A percentile compares a stretch with the other conserved stretches of the same genome.
Evolutionary conservation across 2,329 filamentous ascomycete species (phyloP).

Genomic region (Nemania serpens): DNA sequence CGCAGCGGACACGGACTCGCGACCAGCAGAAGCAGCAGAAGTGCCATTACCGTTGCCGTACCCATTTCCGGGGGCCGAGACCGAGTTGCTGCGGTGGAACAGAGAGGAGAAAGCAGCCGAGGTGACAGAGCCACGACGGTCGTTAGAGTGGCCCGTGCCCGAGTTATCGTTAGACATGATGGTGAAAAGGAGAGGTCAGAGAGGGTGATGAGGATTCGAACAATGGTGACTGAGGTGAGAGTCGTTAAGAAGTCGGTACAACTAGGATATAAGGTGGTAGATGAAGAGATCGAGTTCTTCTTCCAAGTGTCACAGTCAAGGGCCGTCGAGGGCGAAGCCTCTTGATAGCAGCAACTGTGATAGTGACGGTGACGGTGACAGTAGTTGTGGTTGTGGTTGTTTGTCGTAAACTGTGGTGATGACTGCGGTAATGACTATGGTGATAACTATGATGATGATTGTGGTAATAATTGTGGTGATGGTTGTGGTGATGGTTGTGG

Average conservation of each 20-base stretch:
- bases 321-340: background rate
- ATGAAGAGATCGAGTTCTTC: background rate
- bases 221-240: background rate
- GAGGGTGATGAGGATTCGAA: background rate
- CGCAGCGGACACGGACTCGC: slow-evolving; percentile 34
- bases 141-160: slow-evolving; percentile 33
- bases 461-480: too few relatives aligned
- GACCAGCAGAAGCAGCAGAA: slow-evolving; percentile 7
- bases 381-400: background rate
- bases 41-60: slow-evolving; percentile 36
- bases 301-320: slow-evolving; percentile 6
- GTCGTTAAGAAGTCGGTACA: background rate
- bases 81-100: slow-evolving; percentile 62
- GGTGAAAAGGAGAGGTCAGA: slow-evolving; percentile 13
- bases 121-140: slow-evolving; percentile 61
- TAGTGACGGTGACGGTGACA: background rate
- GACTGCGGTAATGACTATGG: too few relatives aligned
- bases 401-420: too few relatives aligned
- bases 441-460: background rate
- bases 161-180: slow-evolving; percentile 42
- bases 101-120: slow-evolving; percentile 62
- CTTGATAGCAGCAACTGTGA: background rate
- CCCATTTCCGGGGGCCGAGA: slow-evolving; percentile 45
- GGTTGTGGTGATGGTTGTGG: too few relatives aligned
- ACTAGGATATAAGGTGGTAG: background rate